Evolutionary conservation across 2,329 filamentous ascomycete genomes (phyloP).

Genomic region (Beauveria brongniartii): DNA sequence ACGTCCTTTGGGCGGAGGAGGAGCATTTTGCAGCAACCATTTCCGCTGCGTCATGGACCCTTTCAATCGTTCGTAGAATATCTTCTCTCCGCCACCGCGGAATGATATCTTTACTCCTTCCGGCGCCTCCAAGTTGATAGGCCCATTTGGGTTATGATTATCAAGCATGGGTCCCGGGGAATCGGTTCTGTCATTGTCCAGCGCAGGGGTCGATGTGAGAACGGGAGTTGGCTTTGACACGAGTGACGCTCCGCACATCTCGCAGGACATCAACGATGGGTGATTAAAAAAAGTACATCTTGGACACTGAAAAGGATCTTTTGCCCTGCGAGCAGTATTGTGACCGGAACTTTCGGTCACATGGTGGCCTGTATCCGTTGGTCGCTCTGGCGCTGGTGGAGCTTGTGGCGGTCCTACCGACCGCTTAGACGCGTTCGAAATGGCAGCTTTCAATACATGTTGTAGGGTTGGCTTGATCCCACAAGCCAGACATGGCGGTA

Average conservation of each 20-base stretch:
- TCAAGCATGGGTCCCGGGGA: conserved; percentile 69
- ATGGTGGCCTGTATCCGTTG: neutral
- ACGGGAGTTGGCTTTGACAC: conserved; percentile 41
- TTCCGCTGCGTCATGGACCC: conserved; percentile 84
- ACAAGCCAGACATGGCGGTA: conserved; percentile 84
- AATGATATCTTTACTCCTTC: conserved; percentile 91
- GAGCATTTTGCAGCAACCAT: conserved; percentile 87
- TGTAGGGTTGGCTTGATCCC: conserved; percentile 85
- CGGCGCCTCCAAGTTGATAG: conserved; percentile 43
- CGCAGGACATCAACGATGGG: conserved; percentile 74
- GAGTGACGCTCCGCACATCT: conserved; percentile 81
- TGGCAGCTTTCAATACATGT: conserved; percentile 78
- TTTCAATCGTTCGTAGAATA: conserved; percentile 84
- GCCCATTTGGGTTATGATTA: conserved; percentile 20
- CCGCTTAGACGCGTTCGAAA: conserved; percentile 61
- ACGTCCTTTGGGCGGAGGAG: conserved; percentile 66
- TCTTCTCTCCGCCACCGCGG: conserved; percentile 77
- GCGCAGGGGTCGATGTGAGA: conserved; percentile 28
- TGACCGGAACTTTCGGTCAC: neutral
- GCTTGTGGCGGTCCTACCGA: conserved; percentile 8
- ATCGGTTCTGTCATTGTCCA: conserved; percentile 44
- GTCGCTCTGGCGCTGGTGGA: conserved; percentile 11
- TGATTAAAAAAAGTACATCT: conserved; percentile 93
- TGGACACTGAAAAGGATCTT: conserved; percentile 57
- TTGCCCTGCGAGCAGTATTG: neutral